phyloP scores from a whole-genome alignment of 148 eudicot genomes.

The Rhododendron kiyosumense region DNA sequence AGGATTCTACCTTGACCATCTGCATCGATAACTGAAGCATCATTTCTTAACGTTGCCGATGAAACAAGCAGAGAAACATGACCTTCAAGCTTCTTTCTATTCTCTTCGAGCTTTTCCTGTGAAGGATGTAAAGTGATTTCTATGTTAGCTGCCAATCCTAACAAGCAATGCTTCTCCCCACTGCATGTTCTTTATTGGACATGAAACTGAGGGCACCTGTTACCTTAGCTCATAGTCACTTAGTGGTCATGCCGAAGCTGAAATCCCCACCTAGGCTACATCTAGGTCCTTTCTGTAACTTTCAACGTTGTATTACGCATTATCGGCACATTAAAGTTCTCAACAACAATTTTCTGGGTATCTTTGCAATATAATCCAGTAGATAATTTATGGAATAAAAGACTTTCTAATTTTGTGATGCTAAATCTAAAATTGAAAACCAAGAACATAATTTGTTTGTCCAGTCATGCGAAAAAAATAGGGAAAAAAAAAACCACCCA shows the following conservation, averaged over 20 bases:
- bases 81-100: conserved; percentile 42
- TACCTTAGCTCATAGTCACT: not conserved
- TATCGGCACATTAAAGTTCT: not conserved
- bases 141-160: not conserved
- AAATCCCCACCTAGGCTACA: not conserved
- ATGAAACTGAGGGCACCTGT: not conserved
- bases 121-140: conserved; percentile 15
- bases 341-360: not conserved
- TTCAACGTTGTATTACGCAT: not conserved
- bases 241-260: not conserved
- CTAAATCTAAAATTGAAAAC: not conserved
- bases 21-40: conserved; percentile 20
- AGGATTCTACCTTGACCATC: conserved; percentile 37
- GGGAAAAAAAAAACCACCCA: not conserved
- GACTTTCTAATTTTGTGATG: not conserved
- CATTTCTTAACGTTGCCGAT: conserved; percentile 27
- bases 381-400: not conserved
- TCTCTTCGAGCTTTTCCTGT: conserved; percentile 60
- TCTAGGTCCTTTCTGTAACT: not conserved
- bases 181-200: not conserved
- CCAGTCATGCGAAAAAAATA: not conserved
- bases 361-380: not conserved
- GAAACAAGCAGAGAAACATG: conserved; percentile 39
- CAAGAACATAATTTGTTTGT: not conserved
- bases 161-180: not conserved